phyloP scores from a whole-genome alignment of 1,284 basidiomycete genomes.

The Irpex rosettiformis region DNA sequence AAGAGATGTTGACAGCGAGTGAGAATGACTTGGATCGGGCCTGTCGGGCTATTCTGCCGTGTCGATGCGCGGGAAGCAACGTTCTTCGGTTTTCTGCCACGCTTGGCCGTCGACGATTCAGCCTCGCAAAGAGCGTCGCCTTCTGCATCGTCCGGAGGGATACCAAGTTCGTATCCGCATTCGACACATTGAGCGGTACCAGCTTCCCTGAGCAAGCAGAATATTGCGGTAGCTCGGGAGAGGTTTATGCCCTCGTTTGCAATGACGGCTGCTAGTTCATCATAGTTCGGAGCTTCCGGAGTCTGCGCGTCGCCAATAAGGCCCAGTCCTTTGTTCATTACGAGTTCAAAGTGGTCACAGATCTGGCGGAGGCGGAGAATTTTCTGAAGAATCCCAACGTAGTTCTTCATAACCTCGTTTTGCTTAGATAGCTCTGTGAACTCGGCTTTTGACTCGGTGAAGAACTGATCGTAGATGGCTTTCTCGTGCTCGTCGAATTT shows the following conservation, averaged over 20 bases:
- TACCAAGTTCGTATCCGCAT: constrained; percentile 78
- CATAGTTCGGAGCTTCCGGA: constrained; percentile 49
- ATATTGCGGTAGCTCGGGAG: constrained; percentile 74
- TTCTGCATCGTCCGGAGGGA: constrained; percentile 43
- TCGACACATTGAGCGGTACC: constrained; percentile 86
- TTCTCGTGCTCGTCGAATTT: constrained; percentile 84
- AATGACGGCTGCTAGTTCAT: constrained; percentile 76
- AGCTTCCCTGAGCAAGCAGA: constrained; percentile 79
- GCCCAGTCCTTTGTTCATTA: constrained; percentile 64
- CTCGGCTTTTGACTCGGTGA: constrained; percentile 85
- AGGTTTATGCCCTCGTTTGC: constrained; percentile 78
- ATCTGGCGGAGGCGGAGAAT: constrained; percentile 94
- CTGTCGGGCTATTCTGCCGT: constrained; percentile 63
- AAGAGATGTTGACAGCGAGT: constrained; percentile 95
- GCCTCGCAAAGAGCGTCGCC: constrained; percentile 49
- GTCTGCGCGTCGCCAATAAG: constrained; percentile 38
- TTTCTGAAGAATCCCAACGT: constrained; percentile 96
- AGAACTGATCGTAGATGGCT: constrained; percentile 85
- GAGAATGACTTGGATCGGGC: constrained; percentile 55
- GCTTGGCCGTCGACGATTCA: constrained; percentile 49
- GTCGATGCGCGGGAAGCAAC: constrained; percentile 60
- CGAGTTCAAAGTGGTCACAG: constrained; percentile 94
- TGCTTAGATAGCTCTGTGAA: constrained; percentile 85
- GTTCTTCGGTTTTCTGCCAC: constrained; percentile 59
- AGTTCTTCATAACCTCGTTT: constrained; percentile 95